Evolutionary conservation across 805 yeast species (phyloP), one percentile per base, ranked within the genome.

Genomic region (Hanseniaspora occidentalis): DNA sequence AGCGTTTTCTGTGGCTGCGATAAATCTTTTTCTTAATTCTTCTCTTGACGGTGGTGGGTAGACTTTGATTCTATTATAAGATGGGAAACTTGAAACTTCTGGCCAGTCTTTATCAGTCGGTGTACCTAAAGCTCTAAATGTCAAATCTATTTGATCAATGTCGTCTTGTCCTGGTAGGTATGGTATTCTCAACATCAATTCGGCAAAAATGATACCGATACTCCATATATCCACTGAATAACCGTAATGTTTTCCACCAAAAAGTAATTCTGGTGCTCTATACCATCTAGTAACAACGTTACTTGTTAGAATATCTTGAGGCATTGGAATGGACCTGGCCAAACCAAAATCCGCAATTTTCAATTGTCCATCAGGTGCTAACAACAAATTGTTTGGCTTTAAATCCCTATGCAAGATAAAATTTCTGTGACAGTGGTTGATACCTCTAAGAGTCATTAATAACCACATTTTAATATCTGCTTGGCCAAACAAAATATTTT

Each of bases 281-380:
- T 92, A 92, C 99, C 99, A 92, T 45, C 97, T 65, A 2, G 99
- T 92, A 1, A 92, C 98, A 3, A 92, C 99, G 47, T 88, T 89
- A 2, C 95, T 83, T 0, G 97, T 84, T 57, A 92, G 65, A 14
- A 37, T 40, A 47, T 82, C 92, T 43, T 76, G 74, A 0, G 88
- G 84, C 19, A 79, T 69, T 0, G 94, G 89, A 43, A 84, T 65
- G 2, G 88, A 73, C 46, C 98, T 66, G 0, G 97, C 97, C 35
- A 89, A 67, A 49, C 98, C 98, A 65, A 92, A 92, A 84, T 92
- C 99, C 2, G 98, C 98, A 45, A 92, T 71, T 57, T 92, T 92
- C 45, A 92, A 67, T 47, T 81, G 77, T 1, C 99, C 98, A 44
- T 73, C 74, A 0, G 95, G 92, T 0, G 95, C 81, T 27, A 92